phyloP scores from a whole-genome alignment of 768 basidiomycete genomes.

The Hygrophoropsis aurantiaca region DNA sequence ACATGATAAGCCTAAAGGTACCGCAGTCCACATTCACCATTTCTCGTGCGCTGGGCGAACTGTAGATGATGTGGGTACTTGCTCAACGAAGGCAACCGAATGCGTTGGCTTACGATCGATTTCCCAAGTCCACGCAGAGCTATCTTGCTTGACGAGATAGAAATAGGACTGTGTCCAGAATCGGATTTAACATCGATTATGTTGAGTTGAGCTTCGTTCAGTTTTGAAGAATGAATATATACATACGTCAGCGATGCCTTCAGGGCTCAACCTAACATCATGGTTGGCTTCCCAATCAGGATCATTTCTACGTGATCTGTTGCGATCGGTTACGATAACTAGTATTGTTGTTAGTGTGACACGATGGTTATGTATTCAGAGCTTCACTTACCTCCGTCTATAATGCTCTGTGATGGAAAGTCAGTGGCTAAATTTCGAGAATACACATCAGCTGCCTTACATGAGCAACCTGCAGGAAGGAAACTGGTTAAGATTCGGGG shows the following conservation, averaged over 20 bases:
- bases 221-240: background rate
- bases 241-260: slow-evolving; percentile 68
- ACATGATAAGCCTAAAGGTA: too few relatives aligned
- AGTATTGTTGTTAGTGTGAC: slow-evolving; percentile 29
- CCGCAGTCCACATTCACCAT: too few relatives aligned
- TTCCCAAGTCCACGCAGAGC: slow-evolving; percentile 78
- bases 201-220: background rate
- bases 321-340: slow-evolving; percentile 40
- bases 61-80: slow-evolving; percentile 16
- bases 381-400: slow-evolving; percentile 55
- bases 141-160: slow-evolving; percentile 65
- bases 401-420: slow-evolving; percentile 49
- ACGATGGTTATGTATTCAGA: background rate
- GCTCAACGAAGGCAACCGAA: background rate
- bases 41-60: slow-evolving; percentile 56
- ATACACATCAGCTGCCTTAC: slow-evolving; percentile 37
- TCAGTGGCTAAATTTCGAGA: background rate
- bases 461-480: slow-evolving; percentile 53
- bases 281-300: slow-evolving; percentile 44
- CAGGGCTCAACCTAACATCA: slow-evolving; percentile 54
- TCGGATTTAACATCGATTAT: too few relatives aligned
- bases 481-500: slow-evolving; percentile 3
- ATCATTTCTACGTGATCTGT: slow-evolving; percentile 26
- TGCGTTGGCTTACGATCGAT: slow-evolving; percentile 58
- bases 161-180: slow-evolving; percentile 70